phyloP scores from a whole-genome alignment of 257 asterid species.

The Jacaranda mimosifolia region DNA sequence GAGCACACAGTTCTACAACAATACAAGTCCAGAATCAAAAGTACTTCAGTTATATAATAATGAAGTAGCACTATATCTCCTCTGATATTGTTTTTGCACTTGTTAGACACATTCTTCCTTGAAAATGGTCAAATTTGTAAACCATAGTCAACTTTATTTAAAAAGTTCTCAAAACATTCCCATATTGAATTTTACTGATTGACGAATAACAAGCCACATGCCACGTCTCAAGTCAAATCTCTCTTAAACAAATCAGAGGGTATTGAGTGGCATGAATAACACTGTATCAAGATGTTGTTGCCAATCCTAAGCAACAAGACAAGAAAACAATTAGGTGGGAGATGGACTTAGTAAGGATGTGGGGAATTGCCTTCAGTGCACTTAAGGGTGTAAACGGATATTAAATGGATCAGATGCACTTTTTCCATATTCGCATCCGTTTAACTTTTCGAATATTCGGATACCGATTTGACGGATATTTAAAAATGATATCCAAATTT shows the following conservation, averaged over 20 bases:
- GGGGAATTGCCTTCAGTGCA: background rate
- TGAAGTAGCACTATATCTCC: conserved; percentile 12
- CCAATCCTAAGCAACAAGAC: conserved; percentile 5
- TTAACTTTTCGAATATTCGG: too few species aligned
- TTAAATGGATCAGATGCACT: too few species aligned
- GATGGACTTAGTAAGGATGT: background rate
- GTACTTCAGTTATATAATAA: background rate
- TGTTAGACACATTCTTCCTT: background rate
- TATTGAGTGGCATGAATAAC: background rate
- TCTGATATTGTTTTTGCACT: background rate
- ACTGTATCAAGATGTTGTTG: background rate
- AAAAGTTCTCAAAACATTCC: background rate
- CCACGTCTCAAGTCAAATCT: conserved; percentile 17
- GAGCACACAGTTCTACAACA: background rate
- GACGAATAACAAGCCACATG: conserved; percentile 7
- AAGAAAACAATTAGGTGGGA: background rate
- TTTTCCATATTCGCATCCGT: too few species aligned
- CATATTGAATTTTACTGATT: conserved; percentile 18
- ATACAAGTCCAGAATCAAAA: conserved; percentile 27
- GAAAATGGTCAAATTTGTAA: conserved; percentile 22
- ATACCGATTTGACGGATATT: too few species aligned
- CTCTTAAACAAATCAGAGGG: background rate
- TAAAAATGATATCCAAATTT: too few species aligned
- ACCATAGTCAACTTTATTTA: background rate
- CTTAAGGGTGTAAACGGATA: too few species aligned